Evolutionary conservation across 805 yeast genomes (phyloP).

Genomic region (Scheffersomyces amazonensis): DNA sequence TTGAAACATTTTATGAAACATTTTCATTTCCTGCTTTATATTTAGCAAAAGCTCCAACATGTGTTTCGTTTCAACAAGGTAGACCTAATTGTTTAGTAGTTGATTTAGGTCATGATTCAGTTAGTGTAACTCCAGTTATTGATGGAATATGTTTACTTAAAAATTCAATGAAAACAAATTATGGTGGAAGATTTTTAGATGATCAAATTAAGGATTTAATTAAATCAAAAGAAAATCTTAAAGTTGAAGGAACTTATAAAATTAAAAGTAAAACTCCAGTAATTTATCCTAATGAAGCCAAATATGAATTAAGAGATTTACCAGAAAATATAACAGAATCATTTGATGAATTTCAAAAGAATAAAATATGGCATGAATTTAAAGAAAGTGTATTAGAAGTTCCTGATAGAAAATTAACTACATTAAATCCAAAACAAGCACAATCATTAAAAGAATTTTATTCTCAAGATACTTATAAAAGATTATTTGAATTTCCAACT

Average conservation of each 20-base stretch:
- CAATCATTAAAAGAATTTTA: conserved; percentile 23
- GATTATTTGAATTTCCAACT: conserved; percentile 73
- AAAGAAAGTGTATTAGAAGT: conserved; percentile 68
- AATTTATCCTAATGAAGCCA: conserved; percentile 29
- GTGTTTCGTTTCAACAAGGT: conserved; percentile 85
- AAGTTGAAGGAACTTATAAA: conserved; percentile 38
- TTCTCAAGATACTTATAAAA: conserved; percentile 23
- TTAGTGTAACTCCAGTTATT: conserved; percentile 76
- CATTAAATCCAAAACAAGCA: conserved; percentile 17
- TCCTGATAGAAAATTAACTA: conserved; percentile 36
- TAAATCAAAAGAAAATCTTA: conserved; percentile 23
- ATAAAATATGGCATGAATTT: conserved; percentile 63
- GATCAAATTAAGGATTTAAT: conserved; percentile 49
- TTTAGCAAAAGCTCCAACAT: conserved; percentile 78
- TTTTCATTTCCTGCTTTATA: conserved; percentile 78
- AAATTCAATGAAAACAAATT: conserved; percentile 66
- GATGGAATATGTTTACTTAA: conserved; percentile 77
- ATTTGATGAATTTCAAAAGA: conserved; percentile 54
- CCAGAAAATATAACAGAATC: conserved; percentile 41
- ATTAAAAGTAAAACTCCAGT: conserved; percentile 45
- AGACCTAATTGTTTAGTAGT: conserved; percentile 84
- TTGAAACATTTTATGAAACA: conserved; percentile 69
- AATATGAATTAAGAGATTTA: conserved; percentile 15
- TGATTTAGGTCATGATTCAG: conserved; percentile 78
- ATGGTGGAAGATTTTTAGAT: conserved; percentile 68